Conservation (phyloP, 176 grass and related monocot genomes). For the Carex scoparia region DNA sequence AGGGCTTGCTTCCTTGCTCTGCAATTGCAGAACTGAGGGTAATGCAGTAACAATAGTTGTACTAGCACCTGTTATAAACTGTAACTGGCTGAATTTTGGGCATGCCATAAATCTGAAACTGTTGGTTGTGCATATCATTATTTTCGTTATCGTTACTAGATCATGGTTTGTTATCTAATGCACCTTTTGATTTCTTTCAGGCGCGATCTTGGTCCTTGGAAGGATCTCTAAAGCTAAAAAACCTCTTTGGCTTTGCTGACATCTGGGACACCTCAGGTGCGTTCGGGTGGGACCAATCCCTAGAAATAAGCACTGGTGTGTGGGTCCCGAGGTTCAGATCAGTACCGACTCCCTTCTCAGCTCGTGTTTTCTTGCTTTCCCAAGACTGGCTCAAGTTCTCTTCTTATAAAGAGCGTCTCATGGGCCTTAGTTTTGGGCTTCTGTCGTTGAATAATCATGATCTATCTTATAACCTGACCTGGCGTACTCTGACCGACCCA, state of each 20-base stretch:
- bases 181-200: slow-evolving; percentile 40
- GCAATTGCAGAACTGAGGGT: not conserved
- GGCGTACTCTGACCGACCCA: slow-evolving; percentile 57
- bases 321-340: slow-evolving; percentile 63
- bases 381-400: slow-evolving; percentile 79
- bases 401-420: slow-evolving; percentile 61
- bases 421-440: slow-evolving; percentile 71
- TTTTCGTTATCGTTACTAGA: not conserved
- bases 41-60: not conserved
- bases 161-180: not conserved
- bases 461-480: slow-evolving; percentile 71
- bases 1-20: not conserved
- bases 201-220: slow-evolving; percentile 59
- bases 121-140: not conserved
- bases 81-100: not conserved
- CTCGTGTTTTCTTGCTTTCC: slow-evolving; percentile 57
- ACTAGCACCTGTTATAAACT: not conserved
- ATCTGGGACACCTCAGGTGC: slow-evolving; percentile 71
- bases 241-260: slow-evolving; percentile 76
- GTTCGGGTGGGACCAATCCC: slow-evolving; percentile 55
- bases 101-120: not conserved
- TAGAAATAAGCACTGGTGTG: slow-evolving; percentile 57
- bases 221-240: slow-evolving; percentile 84
- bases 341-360: slow-evolving; percentile 52
- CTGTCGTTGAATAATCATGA: slow-evolving; percentile 65